phyloP scores from a whole-genome alignment of 2,329 filamentous ascomycete species.

The Penicillium sp. region DNA sequence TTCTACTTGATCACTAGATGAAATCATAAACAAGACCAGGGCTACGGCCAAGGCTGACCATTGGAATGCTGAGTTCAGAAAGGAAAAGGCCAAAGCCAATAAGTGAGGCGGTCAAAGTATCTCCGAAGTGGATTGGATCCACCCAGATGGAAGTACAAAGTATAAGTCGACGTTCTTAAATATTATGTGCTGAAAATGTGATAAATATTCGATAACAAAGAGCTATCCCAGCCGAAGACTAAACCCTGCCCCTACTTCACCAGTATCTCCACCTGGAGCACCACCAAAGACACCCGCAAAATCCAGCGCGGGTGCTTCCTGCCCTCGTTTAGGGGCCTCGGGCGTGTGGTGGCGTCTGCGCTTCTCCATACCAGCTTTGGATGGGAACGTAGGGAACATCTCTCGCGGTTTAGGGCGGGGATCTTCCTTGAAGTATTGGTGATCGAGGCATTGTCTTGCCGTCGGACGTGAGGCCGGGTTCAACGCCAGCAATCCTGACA shows the following conservation, averaged over 20 bases:
- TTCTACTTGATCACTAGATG: background rate
- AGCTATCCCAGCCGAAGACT: constrained; percentile 56
- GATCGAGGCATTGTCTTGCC: constrained; percentile 68
- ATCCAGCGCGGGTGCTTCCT: constrained; percentile 61
- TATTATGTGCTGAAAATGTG: background rate
- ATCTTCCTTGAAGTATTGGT: constrained; percentile 83
- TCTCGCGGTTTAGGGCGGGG: constrained; percentile 84
- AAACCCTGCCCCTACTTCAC: constrained; percentile 58
- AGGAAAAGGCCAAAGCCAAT: background rate
- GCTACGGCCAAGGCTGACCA: background rate
- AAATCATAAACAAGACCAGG: background rate
- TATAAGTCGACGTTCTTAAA: background rate
- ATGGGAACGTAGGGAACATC: constrained; percentile 96
- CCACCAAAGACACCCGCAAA: constrained; percentile 69
- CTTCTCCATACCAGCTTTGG: constrained; percentile 87
- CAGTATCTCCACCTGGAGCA: constrained; percentile 59
- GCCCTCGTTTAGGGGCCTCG: constrained; percentile 75
- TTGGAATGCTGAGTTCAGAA: background rate
- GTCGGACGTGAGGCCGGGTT: constrained; percentile 69
- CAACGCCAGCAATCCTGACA: constrained; percentile 67
- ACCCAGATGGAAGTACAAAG: background rate
- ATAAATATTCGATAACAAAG: background rate
- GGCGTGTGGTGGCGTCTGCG: constrained; percentile 69
- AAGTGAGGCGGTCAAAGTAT: background rate
- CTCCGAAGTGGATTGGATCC: background rate